These are phyloP conservation scores for Arabis hirsuta DNA, from an alignment of 345 rosid species.

Conservation along the genomic window DNA sequence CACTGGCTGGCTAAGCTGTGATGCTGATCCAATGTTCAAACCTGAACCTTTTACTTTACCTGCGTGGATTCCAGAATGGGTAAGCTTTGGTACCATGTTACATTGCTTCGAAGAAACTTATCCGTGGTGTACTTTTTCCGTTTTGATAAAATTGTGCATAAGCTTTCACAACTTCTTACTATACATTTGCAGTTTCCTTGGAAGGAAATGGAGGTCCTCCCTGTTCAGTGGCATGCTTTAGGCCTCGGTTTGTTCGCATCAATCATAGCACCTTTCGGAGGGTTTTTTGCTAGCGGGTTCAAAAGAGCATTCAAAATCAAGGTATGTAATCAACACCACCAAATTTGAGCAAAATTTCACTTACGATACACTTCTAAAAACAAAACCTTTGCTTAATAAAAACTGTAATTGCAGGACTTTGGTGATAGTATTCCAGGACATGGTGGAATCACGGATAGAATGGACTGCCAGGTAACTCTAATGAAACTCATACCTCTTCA, in stretches of 20 bases:
- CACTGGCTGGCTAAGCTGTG: conserved; percentile 94
- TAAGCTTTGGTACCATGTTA: conserved; percentile 38
- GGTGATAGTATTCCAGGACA: conserved; percentile 99
- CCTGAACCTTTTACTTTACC: conserved; percentile 69
- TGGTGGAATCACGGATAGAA: conserved; percentile 96
- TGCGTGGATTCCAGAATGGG: conserved; percentile 74
- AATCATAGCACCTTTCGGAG: conserved; percentile 98
- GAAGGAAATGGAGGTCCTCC: conserved; percentile 82
- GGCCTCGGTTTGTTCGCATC: conserved; percentile 95
- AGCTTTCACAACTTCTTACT: conserved; percentile 19
- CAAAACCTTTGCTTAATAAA: not conserved
- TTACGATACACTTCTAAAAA: not conserved
- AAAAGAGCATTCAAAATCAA: conserved; percentile 96
- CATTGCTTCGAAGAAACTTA: not conserved
- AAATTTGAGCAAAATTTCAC: conserved; percentile 8
- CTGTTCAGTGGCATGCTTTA: conserved; percentile 95
- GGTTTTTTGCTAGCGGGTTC: conserved; percentile 96
- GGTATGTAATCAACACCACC: conserved; percentile 48
- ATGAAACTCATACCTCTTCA: conserved; percentile 23
- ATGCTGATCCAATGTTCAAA: conserved; percentile 90
- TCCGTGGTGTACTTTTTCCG: not conserved
- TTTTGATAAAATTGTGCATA: not conserved
- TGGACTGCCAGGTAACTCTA: conserved; percentile 90
- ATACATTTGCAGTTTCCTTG: conserved; percentile 71
- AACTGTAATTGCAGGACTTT: conserved; percentile 68